These are phyloP conservation scores for Colletotrichum orbiculare DNA, from an alignment of 2,329 filamentous ascomycete species.

Conservation along the genomic window DNA sequence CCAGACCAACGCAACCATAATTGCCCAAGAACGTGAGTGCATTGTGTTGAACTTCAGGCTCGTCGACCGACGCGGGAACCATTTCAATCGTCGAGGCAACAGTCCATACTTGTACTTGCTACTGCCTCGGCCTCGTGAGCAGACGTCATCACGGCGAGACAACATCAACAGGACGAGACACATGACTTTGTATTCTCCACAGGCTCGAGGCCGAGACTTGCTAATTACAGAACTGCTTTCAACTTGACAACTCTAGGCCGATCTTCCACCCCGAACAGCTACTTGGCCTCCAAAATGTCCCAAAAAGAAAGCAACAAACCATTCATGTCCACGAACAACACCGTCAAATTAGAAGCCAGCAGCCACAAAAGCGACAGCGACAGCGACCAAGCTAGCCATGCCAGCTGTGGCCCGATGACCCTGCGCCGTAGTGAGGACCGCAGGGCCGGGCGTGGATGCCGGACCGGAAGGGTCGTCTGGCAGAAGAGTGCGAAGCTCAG, in stretches of 20 bases:
- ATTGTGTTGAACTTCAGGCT: neutral
- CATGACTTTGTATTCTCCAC: slow-evolving; percentile 24
- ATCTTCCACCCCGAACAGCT: neutral
- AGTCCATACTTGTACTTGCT: too few species aligned
- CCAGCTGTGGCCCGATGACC: slow-evolving; percentile 10
- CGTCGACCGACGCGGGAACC: too few species aligned
- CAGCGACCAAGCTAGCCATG: neutral
- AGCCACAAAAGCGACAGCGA: slow-evolving; percentile 10
- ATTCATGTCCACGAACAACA: neutral
- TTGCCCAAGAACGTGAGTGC: slow-evolving; percentile 4
- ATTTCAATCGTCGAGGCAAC: too few species aligned
- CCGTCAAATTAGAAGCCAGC: slow-evolving; percentile 4
- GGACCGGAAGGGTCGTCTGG: slow-evolving; percentile 14
- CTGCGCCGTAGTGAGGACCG: slow-evolving; percentile 23
- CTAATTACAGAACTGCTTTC: slow-evolving; percentile 2
- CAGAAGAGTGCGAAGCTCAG: slow-evolving; percentile 27
- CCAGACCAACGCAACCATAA: neutral
- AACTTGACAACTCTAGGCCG: slow-evolving; percentile 1
- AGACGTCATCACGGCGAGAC: neutral
- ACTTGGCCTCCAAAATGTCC: slow-evolving; percentile 28
- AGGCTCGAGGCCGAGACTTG: slow-evolving; percentile 12
- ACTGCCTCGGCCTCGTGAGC: neutral
- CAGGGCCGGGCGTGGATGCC: slow-evolving; percentile 13
- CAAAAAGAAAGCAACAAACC: slow-evolving; percentile 19
- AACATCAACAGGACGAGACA: neutral